phyloP scores from a whole-genome alignment of 1,284 basidiomycete species.

The Inonotus hispidus region DNA sequence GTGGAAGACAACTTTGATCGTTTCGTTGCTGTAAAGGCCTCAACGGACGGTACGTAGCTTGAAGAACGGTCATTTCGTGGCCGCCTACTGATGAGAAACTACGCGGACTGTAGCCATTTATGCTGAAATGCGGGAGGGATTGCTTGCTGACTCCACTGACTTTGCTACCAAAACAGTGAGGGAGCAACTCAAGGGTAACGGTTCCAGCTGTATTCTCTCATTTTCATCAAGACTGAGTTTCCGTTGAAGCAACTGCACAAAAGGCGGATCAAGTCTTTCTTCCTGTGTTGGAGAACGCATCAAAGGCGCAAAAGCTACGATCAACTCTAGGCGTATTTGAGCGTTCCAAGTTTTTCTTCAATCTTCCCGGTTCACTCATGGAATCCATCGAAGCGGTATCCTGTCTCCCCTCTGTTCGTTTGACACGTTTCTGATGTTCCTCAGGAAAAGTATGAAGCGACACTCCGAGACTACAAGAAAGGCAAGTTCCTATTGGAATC shows the following conservation, averaged over 20 bases:
- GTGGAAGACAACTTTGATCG: slow-evolving; percentile 99
- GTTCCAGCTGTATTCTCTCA: slow-evolving; percentile 4
- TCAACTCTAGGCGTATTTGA: slow-evolving; percentile 95
- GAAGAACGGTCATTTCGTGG: neutral
- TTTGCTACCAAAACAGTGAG: slow-evolving; percentile 81
- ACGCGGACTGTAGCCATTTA: slow-evolving; percentile 60
- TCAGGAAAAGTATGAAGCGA: slow-evolving; percentile 89
- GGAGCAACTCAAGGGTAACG: slow-evolving; percentile 76
- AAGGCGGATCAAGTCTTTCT: slow-evolving; percentile 96
- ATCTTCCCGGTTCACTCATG: slow-evolving; percentile 87
- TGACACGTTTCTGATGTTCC: slow-evolving; percentile 4
- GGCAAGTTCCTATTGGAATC: slow-evolving; percentile 89
- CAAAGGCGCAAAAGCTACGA: slow-evolving; percentile 90
- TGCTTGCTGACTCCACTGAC: slow-evolving; percentile 73
- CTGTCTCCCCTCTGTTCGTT: neutral
- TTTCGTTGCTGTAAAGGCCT: slow-evolving; percentile 96
- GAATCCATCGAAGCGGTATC: slow-evolving; percentile 85
- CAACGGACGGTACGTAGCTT: slow-evolving; percentile 74
- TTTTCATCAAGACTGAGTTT: slow-evolving; percentile 13
- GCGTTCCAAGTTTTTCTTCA: slow-evolving; percentile 97
- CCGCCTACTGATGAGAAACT: neutral
- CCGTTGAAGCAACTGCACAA: slow-evolving; percentile 68
- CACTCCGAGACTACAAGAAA: slow-evolving; percentile 95
- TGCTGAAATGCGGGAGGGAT: slow-evolving; percentile 88
- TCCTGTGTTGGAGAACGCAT: slow-evolving; percentile 92